Evolutionary conservation across 202 grass and related monocot genomes (phyloP), one percentile per base, ranked within the genome.

Genomic region (Musa balbisiana): DNA sequence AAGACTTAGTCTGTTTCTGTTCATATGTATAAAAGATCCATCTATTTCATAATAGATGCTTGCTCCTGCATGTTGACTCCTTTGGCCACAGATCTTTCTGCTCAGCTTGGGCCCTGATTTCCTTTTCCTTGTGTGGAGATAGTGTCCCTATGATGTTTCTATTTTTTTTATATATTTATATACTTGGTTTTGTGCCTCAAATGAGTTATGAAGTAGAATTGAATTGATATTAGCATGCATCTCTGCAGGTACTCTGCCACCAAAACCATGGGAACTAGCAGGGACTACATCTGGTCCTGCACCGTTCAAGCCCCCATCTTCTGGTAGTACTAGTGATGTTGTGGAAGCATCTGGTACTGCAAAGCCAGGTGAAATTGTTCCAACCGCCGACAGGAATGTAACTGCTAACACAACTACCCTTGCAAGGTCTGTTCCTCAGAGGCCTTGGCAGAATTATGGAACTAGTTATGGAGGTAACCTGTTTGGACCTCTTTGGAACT

Each of bases 371-470:
- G 91, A 99, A 75, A 84, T 82, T 1, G 71, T 99, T 52, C 23
- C 85, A 19, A 68, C 76, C 3, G 21, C 75, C 2, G 88, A 90
- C 20, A 69, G 56, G 70, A 92, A 78, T 11, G 58, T 23, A 3
- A 11, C 89, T 17, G 13, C 72, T 55, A 85, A 79, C 51, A 29
- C 74, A 73, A 93, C 66, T 80, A 29, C 79, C 62, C 51, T 95
- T 12, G 63, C 84, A 0, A 99, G 95, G 76, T 51, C 91, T 27
- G 73, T 97, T 71, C 90, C 87, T 2, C 83, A 80, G 58, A 87
- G 95, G 19, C 91, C 91, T 2, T 99, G 91, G 95, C 91, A 94
- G 71, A 90, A 87, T 72, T 85, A 87, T 64, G 95, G 91, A 51
- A 90, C 78, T 59, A 80, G 79, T 58, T 92, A 92, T 54, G 91